A percentile compares a stretch with the other conserved stretches of the same genome.
Conservation (phyloP, 345 rosid genomes). For the Populus euphratica region DNA sequence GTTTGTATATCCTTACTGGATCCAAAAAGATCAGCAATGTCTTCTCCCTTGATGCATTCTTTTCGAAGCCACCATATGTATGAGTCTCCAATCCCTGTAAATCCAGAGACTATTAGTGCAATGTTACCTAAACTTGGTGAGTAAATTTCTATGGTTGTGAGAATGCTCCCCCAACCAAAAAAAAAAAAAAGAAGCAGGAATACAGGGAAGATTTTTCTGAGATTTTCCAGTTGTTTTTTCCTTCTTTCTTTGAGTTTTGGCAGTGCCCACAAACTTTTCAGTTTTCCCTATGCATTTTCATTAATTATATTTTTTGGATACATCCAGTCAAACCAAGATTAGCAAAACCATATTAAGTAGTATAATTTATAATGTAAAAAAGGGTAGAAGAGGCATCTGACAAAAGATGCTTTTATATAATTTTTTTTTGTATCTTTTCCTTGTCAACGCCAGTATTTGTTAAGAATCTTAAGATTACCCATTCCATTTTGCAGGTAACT, state of each 20-base stretch:
- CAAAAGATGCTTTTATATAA: background rate
- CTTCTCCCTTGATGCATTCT: conserved; percentile 71
- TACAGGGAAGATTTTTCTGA: background rate
- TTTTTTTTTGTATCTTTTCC: background rate
- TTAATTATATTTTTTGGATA: background rate
- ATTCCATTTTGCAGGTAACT: conserved; percentile 52
- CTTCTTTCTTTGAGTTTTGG: background rate
- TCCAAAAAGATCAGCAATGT: conserved; percentile 70
- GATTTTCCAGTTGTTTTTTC: background rate
- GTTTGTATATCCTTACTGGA: conserved; percentile 94
- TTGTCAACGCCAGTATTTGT: conserved; percentile 3
- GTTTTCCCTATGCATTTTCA: background rate
- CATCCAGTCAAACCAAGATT: background rate
- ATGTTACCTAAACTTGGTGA: conserved; percentile 96
- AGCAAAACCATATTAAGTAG: background rate
- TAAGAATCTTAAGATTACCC: background rate
- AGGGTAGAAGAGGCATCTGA: background rate
- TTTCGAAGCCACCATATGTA: conserved; percentile 77
- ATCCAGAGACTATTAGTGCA: conserved; percentile 79
- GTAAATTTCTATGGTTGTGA: conserved; percentile 15
- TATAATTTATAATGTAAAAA: background rate
- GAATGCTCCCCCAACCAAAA: background rate
- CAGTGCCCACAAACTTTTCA: background rate
- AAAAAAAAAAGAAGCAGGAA: background rate
- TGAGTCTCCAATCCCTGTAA: conserved; percentile 68